Base-by-base conservation (phyloP, 495 filamentous ascomycete species). In the Darksidea phi region DNA sequence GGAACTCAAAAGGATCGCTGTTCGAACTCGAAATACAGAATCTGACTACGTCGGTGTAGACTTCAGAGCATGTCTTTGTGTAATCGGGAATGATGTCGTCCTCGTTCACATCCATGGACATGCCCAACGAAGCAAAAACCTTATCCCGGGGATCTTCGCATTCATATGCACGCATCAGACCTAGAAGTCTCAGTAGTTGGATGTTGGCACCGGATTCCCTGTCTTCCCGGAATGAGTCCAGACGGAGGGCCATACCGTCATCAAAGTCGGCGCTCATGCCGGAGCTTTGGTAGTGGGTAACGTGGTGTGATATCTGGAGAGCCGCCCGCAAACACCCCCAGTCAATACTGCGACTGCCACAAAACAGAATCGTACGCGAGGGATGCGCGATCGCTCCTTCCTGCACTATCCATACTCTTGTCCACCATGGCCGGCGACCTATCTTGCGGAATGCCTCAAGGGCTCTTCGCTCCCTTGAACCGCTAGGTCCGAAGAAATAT, bases 41-140 rank as follows among this genome's bases (percentile, higher is more conserved):
- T 23, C 23, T 6, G 2, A 49, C 6, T 2, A 49, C 47, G n/a
- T 49, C 18, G 6, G 17, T 49, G 15, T 21, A 49, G n/a, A 49
- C 17, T 23, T 49, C 47, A 8, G 13, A 4, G 23, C 6, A 26
- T 6, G 23, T 26, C n/a, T 21, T 23, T 21, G 47, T 21, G 23
- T 49, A 49, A 23, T 49, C 47, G 18, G 47, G 47, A 18, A 49
- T 49, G 47, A 49, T 49, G n/a, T 20, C 23, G 17, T 49, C 47
- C n/a, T 49, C 47, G 6, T 49, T 21, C 2, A 49, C 15, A 23
- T 49, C 47, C 6, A 20, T 21, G 6, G 47, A 6, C 47, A 49
- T 49, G 2, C 47, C 47, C 13, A 49, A 15, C 6, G 17, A 4
- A 6, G 47, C 47, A 5, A 10, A 49, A 4, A 49, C 47, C 23